Conservation (phyloP, 164 flowering plant genomes). For the Macadamia tetraphylla region DNA sequence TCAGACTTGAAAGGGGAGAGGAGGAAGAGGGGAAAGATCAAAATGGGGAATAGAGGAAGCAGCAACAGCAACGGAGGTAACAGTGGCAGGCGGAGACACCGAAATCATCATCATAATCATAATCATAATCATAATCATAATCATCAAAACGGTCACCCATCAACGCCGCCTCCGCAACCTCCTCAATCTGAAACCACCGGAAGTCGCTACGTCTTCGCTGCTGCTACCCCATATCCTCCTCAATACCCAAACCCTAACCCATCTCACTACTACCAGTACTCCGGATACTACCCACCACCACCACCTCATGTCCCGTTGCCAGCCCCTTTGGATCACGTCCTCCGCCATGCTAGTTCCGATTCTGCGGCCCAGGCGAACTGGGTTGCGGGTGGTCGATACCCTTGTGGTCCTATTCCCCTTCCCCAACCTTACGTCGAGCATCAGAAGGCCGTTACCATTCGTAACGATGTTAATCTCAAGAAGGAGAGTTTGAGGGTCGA, state of each 20-base stretch:
- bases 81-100: constrained; percentile 36
- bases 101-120: constrained; percentile 8
- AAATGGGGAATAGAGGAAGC: constrained; percentile 71
- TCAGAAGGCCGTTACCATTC: constrained; percentile 86
- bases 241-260: constrained; percentile 56
- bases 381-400: constrained; percentile 49
- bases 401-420: constrained; percentile 43
- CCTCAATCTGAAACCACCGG: constrained; percentile 51
- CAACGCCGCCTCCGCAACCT: constrained; percentile 45
- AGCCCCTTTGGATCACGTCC: constrained; percentile 68
- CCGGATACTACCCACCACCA: constrained; percentile 56
- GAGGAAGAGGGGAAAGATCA: background rate
- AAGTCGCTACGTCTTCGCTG: constrained; percentile 71
- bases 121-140: background rate
- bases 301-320: constrained; percentile 55
- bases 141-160: constrained; percentile 35
- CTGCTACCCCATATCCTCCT: constrained; percentile 73
- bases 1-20: background rate
- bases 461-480: constrained; percentile 87
- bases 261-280: constrained; percentile 55
- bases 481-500: constrained; percentile 80
- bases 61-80: constrained; percentile 16
- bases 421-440: constrained; percentile 74
- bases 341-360: constrained; percentile 24
- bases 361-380: constrained; percentile 34